A percentile compares a stretch with the other conserved stretches of the same genome.
phyloP scores from a whole-genome alignment of 78 protist genomes.

The Polysphondylium violaceum region DNA sequence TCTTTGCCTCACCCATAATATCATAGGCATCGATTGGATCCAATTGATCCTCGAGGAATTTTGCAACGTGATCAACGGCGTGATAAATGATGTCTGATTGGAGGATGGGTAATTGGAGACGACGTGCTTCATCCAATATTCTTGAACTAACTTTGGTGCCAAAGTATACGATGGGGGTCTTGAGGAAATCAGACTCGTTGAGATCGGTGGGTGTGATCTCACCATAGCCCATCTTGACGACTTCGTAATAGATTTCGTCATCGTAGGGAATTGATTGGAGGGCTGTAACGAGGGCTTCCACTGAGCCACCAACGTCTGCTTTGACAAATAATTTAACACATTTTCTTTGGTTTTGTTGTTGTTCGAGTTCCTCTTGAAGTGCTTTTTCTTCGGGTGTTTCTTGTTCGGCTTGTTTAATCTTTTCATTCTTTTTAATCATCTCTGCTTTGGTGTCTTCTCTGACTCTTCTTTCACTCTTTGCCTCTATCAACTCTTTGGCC shows the following conservation, averaged over 20 bases:
- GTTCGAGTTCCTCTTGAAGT: neutral
- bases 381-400: neutral
- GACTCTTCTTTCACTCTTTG: constrained; percentile 16
- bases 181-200: constrained; percentile 5
- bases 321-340: constrained; percentile 28
- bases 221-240: constrained; percentile 51
- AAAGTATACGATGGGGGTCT: constrained; percentile 72
- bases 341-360: neutral
- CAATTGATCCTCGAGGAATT: constrained; percentile 18
- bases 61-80: constrained; percentile 26
- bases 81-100: constrained; percentile 68
- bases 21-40: constrained; percentile 43
- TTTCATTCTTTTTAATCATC: constrained; percentile 4
- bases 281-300: constrained; percentile 38
- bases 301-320: constrained; percentile 70
- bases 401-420: neutral
- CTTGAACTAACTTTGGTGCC: constrained; percentile 13
- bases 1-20: constrained; percentile 65
- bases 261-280: constrained; percentile 28
- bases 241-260: constrained; percentile 7
- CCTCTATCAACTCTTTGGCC: neutral
- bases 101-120: neutral
- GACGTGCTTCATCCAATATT: neutral
- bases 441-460: neutral
- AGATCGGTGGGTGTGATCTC: constrained; percentile 59